A percentile compares a stretch with the other conserved stretches of the same genome.
phyloP scores from a whole-genome alignment of 805 yeast genomes.

The Trichomonascus vanleenenianus region DNA sequence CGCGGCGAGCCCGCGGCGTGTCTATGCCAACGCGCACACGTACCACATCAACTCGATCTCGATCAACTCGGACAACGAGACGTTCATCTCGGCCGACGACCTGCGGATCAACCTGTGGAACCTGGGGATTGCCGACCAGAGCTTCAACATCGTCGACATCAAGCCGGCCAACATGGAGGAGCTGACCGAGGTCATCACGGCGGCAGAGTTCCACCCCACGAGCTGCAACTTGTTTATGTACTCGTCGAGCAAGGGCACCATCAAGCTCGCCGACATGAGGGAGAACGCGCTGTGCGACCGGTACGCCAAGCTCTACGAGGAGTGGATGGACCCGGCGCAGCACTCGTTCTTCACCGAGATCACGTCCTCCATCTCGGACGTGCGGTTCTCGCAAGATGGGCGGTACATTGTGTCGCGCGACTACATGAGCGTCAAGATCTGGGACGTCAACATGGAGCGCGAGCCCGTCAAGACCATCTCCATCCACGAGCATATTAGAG shows the following conservation, averaged over 20 bases:
- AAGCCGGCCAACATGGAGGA: constrained; percentile 99
- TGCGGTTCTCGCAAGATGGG: constrained; percentile 86
- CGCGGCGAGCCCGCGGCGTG: constrained; percentile 87
- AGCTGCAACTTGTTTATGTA: constrained; percentile 93
- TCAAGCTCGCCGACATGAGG: constrained; percentile 94
- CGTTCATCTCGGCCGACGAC: constrained; percentile 89
- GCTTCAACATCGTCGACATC: constrained; percentile 94
- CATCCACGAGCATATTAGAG: constrained; percentile 91
- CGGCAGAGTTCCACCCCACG: constrained; percentile 92
- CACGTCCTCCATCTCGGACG: constrained; percentile 89
- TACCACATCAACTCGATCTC: constrained; percentile 96
- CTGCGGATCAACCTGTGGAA: constrained; percentile 95
- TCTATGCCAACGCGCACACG: constrained; percentile 94
- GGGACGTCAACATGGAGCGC: constrained; percentile 97
- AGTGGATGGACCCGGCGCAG: constrained; percentile 82
- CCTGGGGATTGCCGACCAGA: constrained; percentile 85
- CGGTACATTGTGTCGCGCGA: constrained; percentile 94
- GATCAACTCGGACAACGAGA: constrained; percentile 92
- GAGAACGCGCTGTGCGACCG: constrained; percentile 88
- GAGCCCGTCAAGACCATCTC: constrained; percentile 91
- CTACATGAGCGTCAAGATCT: constrained; percentile 92
- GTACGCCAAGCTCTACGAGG: constrained; percentile 78
- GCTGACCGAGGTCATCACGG: constrained; percentile 92
- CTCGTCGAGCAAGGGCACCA: constrained; percentile 90
- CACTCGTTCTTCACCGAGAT: constrained; percentile 97